phyloP scores from a whole-genome alignment of 768 basidiomycete species.

The Amanita fuliginea region DNA sequence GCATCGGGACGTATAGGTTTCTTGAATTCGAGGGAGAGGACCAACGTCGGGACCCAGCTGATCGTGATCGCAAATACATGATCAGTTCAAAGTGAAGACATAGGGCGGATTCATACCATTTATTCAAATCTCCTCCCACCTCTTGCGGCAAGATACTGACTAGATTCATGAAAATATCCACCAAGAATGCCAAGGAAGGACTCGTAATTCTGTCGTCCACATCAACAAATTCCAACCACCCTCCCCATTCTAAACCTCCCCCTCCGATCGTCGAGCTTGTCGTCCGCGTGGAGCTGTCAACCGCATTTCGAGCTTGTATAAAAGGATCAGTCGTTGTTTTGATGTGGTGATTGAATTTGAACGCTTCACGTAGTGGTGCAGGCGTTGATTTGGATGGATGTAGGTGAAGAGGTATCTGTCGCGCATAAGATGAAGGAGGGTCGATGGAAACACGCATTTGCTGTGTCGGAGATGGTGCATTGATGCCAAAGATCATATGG shows the following conservation, averaged over 20 bases:
- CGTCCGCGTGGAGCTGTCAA: conserved; percentile 25
- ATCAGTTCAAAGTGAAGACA: neutral
- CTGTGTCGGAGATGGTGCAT: conserved; percentile 20
- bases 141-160: conserved; percentile 36
- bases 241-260: conserved; percentile 45
- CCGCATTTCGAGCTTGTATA: conserved; percentile 27
- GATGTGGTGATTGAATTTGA: conserved; percentile 24
- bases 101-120: conserved; percentile 15
- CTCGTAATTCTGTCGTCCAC: conserved; percentile 32
- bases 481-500: conserved; percentile 47
- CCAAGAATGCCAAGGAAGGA: conserved; percentile 43
- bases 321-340: conserved; percentile 29
- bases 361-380: conserved; percentile 15
- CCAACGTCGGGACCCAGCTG: conserved; percentile 59
- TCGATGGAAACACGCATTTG: conserved; percentile 21
- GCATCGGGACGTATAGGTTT: conserved; percentile 34
- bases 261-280: conserved; percentile 32
- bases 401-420: conserved; percentile 42
- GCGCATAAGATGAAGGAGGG: conserved; percentile 47
- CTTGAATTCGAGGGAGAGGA: conserved; percentile 53
- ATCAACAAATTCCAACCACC: conserved; percentile 40
- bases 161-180: conserved; percentile 38
- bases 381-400: conserved; percentile 35
- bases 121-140: conserved; percentile 25
- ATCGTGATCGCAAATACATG: neutral